Conservation (phyloP, 2,329 filamentous ascomycete genomes). For the Aureobasidium mangrovei region DNA sequence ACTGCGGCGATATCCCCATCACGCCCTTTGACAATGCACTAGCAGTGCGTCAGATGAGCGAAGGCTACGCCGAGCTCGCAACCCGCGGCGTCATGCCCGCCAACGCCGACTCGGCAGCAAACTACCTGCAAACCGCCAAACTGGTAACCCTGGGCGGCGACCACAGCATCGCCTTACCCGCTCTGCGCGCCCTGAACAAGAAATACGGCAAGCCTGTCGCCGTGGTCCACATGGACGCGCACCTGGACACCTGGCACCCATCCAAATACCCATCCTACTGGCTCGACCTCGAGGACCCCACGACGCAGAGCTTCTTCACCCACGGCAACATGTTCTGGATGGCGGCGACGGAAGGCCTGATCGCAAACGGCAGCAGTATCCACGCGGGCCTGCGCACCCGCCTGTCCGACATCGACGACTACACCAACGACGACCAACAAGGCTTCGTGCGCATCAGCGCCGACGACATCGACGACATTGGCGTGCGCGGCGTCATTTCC, state of each 20-base stretch:
- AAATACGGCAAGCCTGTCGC: conserved; percentile 38
- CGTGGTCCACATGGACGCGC: conserved; percentile 47
- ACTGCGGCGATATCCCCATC: conserved; percentile 86
- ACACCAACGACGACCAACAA: conserved; percentile 61
- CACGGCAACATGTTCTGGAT: conserved; percentile 92
- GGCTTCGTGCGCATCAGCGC: conserved; percentile 73
- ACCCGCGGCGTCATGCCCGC: conserved; percentile 30
- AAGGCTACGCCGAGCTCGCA: conserved; percentile 64
- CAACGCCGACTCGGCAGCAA: conserved; percentile 29
- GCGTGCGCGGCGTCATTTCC: conserved; percentile 59
- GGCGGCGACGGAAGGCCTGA: conserved; percentile 69
- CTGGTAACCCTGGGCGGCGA: conserved; percentile 42
- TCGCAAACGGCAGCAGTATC: conserved; percentile 64
- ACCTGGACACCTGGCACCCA: conserved; percentile 81
- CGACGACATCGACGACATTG: conserved; percentile 81
- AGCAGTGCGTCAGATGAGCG: conserved; percentile 74
- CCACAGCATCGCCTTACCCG: conserved; percentile 42
- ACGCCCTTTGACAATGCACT: conserved; percentile 79
- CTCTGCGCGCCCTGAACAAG: conserved; percentile 40
- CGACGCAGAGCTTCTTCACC: conserved; percentile 65
- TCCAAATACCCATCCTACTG: conserved; percentile 71
- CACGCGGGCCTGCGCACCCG: conserved; percentile 78
- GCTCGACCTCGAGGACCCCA: conserved; percentile 43
- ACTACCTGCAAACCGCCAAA: conserved; percentile 38
- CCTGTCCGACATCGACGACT: conserved; percentile 60